Base-by-base conservation (phyloP, 257 asterid species). In the Forsythia suspensa region DNA sequence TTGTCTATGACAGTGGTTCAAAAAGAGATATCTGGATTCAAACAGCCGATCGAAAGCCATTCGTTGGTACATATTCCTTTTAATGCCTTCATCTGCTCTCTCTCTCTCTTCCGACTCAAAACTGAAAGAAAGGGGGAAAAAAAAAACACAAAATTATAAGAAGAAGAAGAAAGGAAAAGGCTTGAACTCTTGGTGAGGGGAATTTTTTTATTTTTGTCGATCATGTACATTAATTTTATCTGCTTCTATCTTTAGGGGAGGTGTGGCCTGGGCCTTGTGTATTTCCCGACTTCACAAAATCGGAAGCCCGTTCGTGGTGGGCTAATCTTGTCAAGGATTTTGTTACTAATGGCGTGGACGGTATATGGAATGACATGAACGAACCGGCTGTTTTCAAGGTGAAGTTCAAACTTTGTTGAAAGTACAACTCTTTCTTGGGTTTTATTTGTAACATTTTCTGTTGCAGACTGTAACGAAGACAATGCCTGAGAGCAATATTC, bases 241-340 rank as follows among this genome's bases (percentile, higher is more conserved):
- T 61, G 36, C 74, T 67, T 73, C 24, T 77, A 80, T 73, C 52
- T 81, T 77, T 78, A 95, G 99, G 98, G 79, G 96, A 91, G 46
- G 99, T 93, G 86, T 95, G 99, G 99, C 99, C 99, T 34, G 99
- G 98, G 40, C 96, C 96, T 71, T 93, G 99, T 86, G 99, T 91
- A 70, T 93, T 95, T 83, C 98, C 98, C 51, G 98, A 95, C 85
- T 95, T 81, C 85, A 95, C 97, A 43, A 97, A 86, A 79, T 89
- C 90, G 65, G 86, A 81, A 76, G 92, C 93, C 37, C 93, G 98
- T 73, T 89, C 91, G 36, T 95, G 99, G 99, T 95, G 99, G 99
- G 90, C 96, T 77, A 81, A 86, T 84, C 92, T 95, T 46, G 98
- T 95, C 76, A 93, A 89, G 83, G 97, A 82, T 76, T 95, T 95